phyloP scores from a whole-genome alignment of 495 filamentous ascomycete species.

The Pyrenula massariospora region DNA sequence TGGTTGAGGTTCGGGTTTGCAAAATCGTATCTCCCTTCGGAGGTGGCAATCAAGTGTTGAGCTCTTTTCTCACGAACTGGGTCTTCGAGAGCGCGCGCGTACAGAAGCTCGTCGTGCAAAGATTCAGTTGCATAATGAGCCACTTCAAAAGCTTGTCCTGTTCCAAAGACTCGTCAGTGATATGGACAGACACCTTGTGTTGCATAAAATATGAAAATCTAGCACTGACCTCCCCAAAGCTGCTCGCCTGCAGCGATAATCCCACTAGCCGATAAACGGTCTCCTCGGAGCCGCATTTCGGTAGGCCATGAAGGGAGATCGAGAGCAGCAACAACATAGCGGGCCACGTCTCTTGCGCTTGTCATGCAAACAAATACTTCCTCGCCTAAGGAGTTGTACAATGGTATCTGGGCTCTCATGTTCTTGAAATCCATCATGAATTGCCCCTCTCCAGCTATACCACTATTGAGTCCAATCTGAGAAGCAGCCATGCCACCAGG shows the following conservation, averaged over 20 bases:
- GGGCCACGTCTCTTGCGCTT: constrained; percentile 52
- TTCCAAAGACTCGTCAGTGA: not conserved
- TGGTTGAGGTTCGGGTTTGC: constrained; percentile 26
- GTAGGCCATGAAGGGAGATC: constrained; percentile 49
- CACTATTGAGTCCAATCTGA: constrained; percentile 36
- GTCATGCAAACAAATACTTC: constrained; percentile 50
- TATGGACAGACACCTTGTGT: not conserved
- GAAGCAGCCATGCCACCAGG: constrained; percentile 46
- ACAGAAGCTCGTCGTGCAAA: constrained; percentile 5
- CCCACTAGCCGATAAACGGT: constrained; percentile 41
- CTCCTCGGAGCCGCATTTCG: constrained; percentile 55
- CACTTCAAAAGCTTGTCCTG: constrained; percentile 8
- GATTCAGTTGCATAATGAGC: constrained; percentile 3
- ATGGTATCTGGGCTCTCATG: constrained; percentile 46
- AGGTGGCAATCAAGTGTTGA: constrained; percentile 32
- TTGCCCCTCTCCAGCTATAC: constrained; percentile 42
- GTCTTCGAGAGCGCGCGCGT: constrained; percentile 2
- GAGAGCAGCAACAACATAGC: constrained; percentile 52
- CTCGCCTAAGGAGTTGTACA: constrained; percentile 30
- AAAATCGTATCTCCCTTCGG: constrained; percentile 35
- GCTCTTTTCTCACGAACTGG: constrained; percentile 8
- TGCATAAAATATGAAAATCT: not conserved
- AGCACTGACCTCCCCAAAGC: constrained; percentile 4
- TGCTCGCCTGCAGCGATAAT: constrained; percentile 31
- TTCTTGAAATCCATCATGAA: constrained; percentile 51